phyloP scores from a whole-genome alignment of 2,329 filamentous ascomycete genomes.

The Parasarocladium wereldwijsianum region DNA sequence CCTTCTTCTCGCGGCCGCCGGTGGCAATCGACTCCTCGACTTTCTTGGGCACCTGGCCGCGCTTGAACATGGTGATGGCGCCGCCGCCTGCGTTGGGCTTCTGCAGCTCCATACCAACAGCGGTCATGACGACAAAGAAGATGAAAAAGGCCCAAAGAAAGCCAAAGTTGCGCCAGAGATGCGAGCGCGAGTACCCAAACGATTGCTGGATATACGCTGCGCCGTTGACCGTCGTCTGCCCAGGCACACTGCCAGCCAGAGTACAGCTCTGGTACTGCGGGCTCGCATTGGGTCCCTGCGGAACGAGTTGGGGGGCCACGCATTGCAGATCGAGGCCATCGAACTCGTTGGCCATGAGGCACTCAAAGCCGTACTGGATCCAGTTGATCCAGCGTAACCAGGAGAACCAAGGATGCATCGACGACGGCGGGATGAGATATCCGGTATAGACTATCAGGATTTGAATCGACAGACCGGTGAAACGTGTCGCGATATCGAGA shows the following conservation, averaged over 20 bases:
- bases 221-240: constrained; percentile 34
- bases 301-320: constrained; percentile 40
- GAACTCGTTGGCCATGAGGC: constrained; percentile 52
- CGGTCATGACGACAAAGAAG: constrained; percentile 59
- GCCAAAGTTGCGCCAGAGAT: constrained; percentile 66
- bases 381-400: constrained; percentile 57
- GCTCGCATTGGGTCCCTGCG: constrained; percentile 20
- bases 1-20: constrained; percentile 24
- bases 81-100: constrained; percentile 46
- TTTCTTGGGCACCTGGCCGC: constrained; percentile 44
- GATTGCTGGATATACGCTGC: constrained; percentile 36
- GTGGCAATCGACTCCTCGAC: constrained; percentile 43
- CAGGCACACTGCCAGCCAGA: constrained; percentile 28
- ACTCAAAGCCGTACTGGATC: constrained; percentile 56
- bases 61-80: constrained; percentile 46
- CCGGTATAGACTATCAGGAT: constrained; percentile 55
- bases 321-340: constrained; percentile 42
- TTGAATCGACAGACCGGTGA: constrained; percentile 41
- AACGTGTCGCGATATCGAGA: constrained; percentile 47
- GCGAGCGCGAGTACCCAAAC: constrained; percentile 38
- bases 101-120: constrained; percentile 51
- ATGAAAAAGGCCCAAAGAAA: constrained; percentile 63
- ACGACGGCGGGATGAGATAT: constrained; percentile 43
- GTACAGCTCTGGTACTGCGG: constrained; percentile 37
- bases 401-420: constrained; percentile 44